Evolutionary conservation across 805 yeast species (phyloP).

Genomic region (Saturnispora sanitii): DNA sequence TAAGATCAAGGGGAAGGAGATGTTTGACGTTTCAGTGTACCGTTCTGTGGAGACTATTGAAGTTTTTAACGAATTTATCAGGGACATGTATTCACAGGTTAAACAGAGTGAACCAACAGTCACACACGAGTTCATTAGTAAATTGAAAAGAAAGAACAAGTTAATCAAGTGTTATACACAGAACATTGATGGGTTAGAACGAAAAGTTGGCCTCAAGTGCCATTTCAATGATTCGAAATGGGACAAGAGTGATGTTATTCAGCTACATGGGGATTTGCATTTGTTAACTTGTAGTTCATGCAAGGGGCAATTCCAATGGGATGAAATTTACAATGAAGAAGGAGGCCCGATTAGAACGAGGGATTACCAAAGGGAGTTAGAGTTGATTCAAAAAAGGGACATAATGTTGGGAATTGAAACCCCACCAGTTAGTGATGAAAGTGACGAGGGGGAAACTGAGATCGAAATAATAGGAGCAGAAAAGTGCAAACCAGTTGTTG

Average conservation of each 20-base stretch:
- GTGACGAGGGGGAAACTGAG: conserved; percentile 6
- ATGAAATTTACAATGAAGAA: conserved; percentile 27
- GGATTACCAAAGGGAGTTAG: conserved; percentile 4
- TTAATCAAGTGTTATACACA: conserved; percentile 86
- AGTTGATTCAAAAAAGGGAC: conserved; percentile 3
- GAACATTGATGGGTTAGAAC: conserved; percentile 85
- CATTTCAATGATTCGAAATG: conserved; percentile 45
- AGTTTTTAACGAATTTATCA: conserved; percentile 82
- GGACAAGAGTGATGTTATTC: conserved; percentile 69
- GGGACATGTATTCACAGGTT: conserved; percentile 59
- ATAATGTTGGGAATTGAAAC: conserved; percentile 1
- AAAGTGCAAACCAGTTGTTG: conserved; percentile 61
- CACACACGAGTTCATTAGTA: conserved; percentile 68
- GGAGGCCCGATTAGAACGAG: conserved; percentile 17
- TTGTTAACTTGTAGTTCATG: conserved; percentile 70
- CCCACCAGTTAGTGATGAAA: conserved; percentile 7
- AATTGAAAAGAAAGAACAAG: conserved; percentile 50
- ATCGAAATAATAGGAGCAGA: conserved; percentile 19
- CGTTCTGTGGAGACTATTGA: conserved; percentile 53
- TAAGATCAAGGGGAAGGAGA: conserved; percentile 70
- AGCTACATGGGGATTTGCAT: conserved; percentile 83
- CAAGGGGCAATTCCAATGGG: conserved; percentile 51
- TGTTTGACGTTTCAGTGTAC: conserved; percentile 81
- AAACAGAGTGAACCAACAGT: conserved; percentile 66
- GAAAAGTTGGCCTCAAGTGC: conserved; percentile 48